Conservation (phyloP, 2,329 filamentous ascomycete genomes). For the Trichoderma brevicompactum region DNA sequence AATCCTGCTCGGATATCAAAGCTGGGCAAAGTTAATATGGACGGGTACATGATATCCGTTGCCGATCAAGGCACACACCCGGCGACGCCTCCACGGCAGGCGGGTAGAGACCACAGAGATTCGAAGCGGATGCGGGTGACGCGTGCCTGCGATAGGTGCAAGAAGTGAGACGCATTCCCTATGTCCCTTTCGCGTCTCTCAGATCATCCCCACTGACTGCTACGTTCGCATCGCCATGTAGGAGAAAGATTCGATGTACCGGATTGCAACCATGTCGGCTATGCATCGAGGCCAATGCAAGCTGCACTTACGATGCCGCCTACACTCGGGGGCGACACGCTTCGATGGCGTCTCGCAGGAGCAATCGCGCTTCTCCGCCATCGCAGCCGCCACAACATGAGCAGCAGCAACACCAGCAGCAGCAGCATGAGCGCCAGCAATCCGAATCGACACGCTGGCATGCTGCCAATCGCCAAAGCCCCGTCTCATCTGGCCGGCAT, state of each 20-base stretch:
- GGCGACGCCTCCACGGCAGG: conserved; percentile 20
- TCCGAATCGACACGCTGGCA: conserved; percentile 21
- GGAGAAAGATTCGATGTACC: conserved; percentile 24
- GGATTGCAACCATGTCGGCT: conserved; percentile 22
- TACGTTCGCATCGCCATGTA: neutral
- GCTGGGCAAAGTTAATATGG: conserved; percentile 7
- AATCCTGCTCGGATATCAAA: conserved; percentile 21
- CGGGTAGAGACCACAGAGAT: conserved; percentile 19
- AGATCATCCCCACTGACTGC: neutral
- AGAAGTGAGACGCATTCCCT: conserved; percentile 17
- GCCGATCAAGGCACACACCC: conserved; percentile 18
- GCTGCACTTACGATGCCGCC: conserved; percentile 22
- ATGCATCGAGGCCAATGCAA: conserved; percentile 26
- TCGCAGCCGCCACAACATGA: neutral
- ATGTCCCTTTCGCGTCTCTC: neutral
- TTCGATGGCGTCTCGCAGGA: conserved; percentile 15
- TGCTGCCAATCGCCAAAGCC: conserved; percentile 17
- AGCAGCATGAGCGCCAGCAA: conserved; percentile 17
- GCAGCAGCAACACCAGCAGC: neutral
- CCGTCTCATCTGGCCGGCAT: neutral
- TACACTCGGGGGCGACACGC: conserved; percentile 21
- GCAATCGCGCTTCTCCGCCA: conserved; percentile 17
- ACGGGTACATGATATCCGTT: conserved; percentile 26
- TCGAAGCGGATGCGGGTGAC: conserved; percentile 27
- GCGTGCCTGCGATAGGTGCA: conserved; percentile 25